phyloP scores from a whole-genome alignment of 2,329 filamentous ascomycete species.

The Colletotrichum godetiae region DNA sequence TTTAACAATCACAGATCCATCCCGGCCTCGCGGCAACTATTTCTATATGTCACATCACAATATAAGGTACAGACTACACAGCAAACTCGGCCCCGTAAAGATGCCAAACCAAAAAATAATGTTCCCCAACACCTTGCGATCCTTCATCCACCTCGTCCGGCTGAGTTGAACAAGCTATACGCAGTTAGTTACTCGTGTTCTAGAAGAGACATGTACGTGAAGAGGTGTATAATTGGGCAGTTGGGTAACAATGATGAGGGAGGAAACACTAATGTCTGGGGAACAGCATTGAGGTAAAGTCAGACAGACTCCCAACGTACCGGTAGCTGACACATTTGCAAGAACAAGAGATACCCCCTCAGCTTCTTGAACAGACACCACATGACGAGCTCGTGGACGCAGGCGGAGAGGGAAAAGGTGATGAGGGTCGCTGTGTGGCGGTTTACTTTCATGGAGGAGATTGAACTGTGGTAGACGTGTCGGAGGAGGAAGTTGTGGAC shows the following conservation, averaged over 20 bases:
- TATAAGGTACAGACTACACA: conserved; percentile 71
- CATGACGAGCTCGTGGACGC: conserved; percentile 83
- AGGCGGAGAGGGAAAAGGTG: conserved; percentile 78
- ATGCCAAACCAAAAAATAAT: conserved; percentile 82
- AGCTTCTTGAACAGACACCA: conserved; percentile 84
- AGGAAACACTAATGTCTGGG: not conserved
- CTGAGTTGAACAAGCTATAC: conserved; percentile 71
- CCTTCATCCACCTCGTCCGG: conserved; percentile 73
- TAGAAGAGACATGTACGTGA: not conserved
- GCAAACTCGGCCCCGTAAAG: conserved; percentile 79
- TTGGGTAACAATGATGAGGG: no score
- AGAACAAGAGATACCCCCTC: conserved; percentile 76
- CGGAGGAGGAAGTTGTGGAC: conserved; percentile 82
- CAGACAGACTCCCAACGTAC: conserved; percentile 44
- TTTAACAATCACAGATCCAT: not conserved
- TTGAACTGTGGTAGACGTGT: conserved; percentile 83
- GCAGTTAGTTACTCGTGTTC: not conserved
- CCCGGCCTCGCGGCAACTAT: not conserved
- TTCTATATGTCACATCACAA: conserved; percentile 49
- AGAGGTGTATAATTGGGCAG: no score
- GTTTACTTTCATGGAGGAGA: conserved; percentile 77
- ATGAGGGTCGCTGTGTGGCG: conserved; percentile 79
- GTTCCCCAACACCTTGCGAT: conserved; percentile 74
- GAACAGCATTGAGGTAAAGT: not conserved
- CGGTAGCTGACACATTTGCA: conserved; percentile 81